Evolutionary conservation across 176 grass and related monocot genomes (phyloP), one percentile per base, ranked within the genome.

Genomic region (Eremochloa ophiuroides): DNA sequence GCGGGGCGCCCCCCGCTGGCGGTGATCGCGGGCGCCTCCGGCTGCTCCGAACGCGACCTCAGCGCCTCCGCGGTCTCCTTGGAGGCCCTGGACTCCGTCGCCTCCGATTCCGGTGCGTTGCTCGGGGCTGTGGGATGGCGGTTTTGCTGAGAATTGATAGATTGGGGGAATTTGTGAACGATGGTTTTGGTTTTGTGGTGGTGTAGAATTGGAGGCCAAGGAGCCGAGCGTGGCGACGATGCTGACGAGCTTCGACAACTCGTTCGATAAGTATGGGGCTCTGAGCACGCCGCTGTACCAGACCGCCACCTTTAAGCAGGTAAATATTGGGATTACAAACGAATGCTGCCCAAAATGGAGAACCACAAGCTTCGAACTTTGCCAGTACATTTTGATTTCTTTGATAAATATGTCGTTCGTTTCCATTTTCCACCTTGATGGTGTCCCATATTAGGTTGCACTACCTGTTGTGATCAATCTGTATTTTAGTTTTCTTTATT

Each of bases 301-400:
- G 90, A 95, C 96, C 0, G 93, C 96, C 76, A 98, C 95, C 18
- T 98, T 98, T 79, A 94, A 93, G 84, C 95, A 98, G 95, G 95
- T 97, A 86, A 62, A 10, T 40, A 26, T 13, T 80, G 20, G 53
- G 27, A 13, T 38, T 69, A 31, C 16, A 31, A 7, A 62, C 27
- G 60, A 62, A 62, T 62, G 60, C 12, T 48, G 42, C 23, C 41
- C 8, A 31, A 28, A 72, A 72, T 48, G 69, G 26, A 29, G 29
- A 71, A 71, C 42, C 69, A 2, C 22, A 65, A 37, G 3, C 20
- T 22, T 4, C 61, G 6, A 11, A 43, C 29, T 3, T 75, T 53
- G 13, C 16, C 12, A 37, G 31, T 87, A 55, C 44, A 23, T 38
- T 82, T 64, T 60, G 27, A 16, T 82, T 64, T 64, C 12, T 2